Percentiles rank a stretch among this genome's conserved stretches.
These are phyloP conservation scores for Colletotrichum sp. DNA, from an alignment of 2,329 filamentous ascomycete species.

Conservation along the genomic window DNA sequence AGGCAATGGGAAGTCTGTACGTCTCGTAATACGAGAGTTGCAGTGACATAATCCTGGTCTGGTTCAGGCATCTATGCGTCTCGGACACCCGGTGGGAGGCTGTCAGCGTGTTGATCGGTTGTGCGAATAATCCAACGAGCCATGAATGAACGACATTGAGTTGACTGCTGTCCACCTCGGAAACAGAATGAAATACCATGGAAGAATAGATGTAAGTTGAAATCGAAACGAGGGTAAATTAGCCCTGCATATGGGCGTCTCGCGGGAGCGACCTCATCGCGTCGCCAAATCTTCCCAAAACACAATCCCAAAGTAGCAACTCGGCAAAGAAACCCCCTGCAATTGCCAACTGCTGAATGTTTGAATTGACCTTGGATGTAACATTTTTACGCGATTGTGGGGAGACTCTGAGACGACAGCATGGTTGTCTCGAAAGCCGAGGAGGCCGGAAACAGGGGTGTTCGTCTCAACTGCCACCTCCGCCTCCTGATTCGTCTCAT, in stretches of 20 bases:
- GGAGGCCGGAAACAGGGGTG: not conserved
- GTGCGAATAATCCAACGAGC: not conserved
- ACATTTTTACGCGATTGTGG: not conserved
- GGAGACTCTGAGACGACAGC: not conserved
- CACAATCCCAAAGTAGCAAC: not conserved
- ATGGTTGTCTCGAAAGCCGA: not conserved
- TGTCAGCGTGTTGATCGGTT: not conserved
- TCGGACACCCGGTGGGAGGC: not conserved
- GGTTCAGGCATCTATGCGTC: not conserved
- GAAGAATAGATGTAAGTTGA: not conserved
- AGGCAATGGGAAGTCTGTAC: not conserved
- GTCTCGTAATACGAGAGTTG: not conserved
- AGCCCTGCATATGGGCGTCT: not conserved
- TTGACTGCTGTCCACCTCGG: not conserved
- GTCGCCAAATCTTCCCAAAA: not conserved
- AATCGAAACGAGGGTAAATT: not conserved
- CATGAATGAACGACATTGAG: not conserved
- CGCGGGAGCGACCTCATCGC: not conserved
- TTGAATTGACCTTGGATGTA: not conserved
- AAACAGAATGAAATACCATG: not conserved
- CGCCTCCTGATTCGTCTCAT: conserved; percentile 3
- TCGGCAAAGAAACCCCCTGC: not conserved
- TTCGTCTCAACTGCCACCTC: conserved; percentile 2
- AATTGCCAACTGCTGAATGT: not conserved
- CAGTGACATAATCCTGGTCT: not conserved